These are phyloP conservation scores for Daldinia eschscholtzii DNA, from an alignment of 2,329 filamentous ascomycete species.

Conservation along the genomic window DNA sequence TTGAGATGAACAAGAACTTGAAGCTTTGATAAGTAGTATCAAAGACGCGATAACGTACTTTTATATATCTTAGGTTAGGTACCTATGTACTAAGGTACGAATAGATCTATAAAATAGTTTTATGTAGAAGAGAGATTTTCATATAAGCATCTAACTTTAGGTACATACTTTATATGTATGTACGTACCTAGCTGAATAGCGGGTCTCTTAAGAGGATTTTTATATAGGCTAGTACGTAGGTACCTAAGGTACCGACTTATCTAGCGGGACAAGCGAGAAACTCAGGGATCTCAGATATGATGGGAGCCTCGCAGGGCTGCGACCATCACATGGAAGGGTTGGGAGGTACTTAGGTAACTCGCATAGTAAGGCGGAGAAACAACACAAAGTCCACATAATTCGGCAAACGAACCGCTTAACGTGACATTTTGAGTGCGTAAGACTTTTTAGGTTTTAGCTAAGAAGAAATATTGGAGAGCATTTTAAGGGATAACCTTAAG, in stretches of 20 bases:
- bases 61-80: background rate
- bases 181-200: background rate
- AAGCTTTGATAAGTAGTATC: background rate
- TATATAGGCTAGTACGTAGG: background rate
- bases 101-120: conserved; percentile 7
- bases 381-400: conserved; percentile 15
- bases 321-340: conserved; percentile 26
- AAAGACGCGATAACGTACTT: background rate
- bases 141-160: background rate
- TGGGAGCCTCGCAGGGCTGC: conserved; percentile 30
- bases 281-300: conserved; percentile 12
- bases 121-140: conserved; percentile 4
- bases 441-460: conserved; percentile 2
- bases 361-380: conserved; percentile 19
- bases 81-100: no score
- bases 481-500: background rate
- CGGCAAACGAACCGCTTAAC: conserved; percentile 15
- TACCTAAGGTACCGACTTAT: background rate
- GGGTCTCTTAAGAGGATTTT: background rate
- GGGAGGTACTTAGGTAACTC: no score
- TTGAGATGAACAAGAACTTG: background rate
- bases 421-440: conserved; percentile 12
- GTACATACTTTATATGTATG: background rate
- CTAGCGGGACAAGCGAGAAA: conserved; percentile 21
- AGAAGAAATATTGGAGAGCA: background rate